Percentiles rank a stretch among this genome's conserved stretches.
Evolutionary conservation across 495 filamentous ascomycete genomes (phyloP).

Genomic region (Clavariopsis aquatica): DNA sequence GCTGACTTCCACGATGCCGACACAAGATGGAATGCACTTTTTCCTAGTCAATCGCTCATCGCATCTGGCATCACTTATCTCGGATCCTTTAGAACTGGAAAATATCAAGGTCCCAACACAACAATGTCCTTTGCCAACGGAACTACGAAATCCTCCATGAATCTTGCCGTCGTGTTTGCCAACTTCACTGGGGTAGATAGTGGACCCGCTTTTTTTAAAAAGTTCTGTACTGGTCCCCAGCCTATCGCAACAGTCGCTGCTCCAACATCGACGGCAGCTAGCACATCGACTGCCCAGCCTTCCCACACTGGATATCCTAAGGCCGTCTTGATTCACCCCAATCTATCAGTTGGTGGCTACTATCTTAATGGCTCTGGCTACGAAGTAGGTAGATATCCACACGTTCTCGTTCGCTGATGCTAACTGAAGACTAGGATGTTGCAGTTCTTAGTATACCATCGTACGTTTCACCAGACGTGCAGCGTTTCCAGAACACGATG

Average conservation of each 20-base stretch:
- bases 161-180: slow-evolving; percentile 23
- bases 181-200: slow-evolving; percentile 29
- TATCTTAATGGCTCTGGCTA: slow-evolving; percentile 29
- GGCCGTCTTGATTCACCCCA: slow-evolving; percentile 21
- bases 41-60: slow-evolving; percentile 39
- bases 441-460: slow-evolving; percentile 35
- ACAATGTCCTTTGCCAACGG: slow-evolving; percentile 26
- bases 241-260: slow-evolving; percentile 8
- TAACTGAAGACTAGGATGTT: slow-evolving; percentile 18
- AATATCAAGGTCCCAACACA: slow-evolving; percentile 21
- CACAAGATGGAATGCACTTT: slow-evolving; percentile 53
- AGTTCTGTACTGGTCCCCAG: slow-evolving; percentile 32
- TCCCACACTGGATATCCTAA: slow-evolving; percentile 31
- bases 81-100: slow-evolving; percentile 26
- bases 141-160: slow-evolving; percentile 9
- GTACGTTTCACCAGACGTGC: slow-evolving; percentile 23
- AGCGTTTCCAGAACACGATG: slow-evolving; percentile 31
- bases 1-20: slow-evolving; percentile 49
- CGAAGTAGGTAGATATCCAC: slow-evolving; percentile 6
- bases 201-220: slow-evolving; percentile 27
- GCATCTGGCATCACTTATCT: slow-evolving; percentile 19
- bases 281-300: slow-evolving; percentile 1
- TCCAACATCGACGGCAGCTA: slow-evolving; percentile 8
- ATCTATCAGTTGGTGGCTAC: slow-evolving; percentile 30
- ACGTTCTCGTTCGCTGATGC: background rate